These are phyloP conservation scores for Trichoderma sp. DNA, from an alignment of 2,329 filamentous ascomycete genomes.

Conservation along the genomic window DNA sequence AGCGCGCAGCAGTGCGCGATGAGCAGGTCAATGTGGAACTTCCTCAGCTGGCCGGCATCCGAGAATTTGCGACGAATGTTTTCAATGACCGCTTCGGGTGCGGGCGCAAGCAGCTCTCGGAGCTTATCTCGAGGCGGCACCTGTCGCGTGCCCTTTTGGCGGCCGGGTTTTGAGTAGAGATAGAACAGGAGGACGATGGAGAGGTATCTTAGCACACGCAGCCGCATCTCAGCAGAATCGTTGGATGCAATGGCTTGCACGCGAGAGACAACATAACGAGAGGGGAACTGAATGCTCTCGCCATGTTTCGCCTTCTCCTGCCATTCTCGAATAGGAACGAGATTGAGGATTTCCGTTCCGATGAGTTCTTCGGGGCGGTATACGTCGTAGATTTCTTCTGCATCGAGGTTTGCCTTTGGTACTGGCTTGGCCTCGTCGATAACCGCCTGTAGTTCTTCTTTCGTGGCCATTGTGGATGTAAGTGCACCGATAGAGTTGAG, in stretches of 20 bases:
- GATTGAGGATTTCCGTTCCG: conserved; percentile 62
- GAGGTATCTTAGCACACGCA: conserved; percentile 60
- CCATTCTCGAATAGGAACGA: conserved; percentile 72
- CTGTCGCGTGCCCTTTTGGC: conserved; percentile 44
- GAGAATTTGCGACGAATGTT: conserved; percentile 68
- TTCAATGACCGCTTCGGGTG: conserved; percentile 61
- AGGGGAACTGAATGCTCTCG: conserved; percentile 54
- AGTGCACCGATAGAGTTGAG: conserved; percentile 61
- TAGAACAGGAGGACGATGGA: conserved; percentile 56
- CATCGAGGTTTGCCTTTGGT: conserved; percentile 65
- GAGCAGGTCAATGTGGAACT: conserved; percentile 68
- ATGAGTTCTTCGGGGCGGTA: conserved; percentile 67
- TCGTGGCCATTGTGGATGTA: conserved; percentile 63
- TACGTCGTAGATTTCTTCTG: conserved; percentile 66
- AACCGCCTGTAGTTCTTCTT: conserved; percentile 61
- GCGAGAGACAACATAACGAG: conserved; percentile 63
- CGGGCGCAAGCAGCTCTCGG: conserved; percentile 52
- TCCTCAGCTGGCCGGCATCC: conserved; percentile 60
- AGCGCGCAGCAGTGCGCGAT: conserved; percentile 71
- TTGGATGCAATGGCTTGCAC: conserved; percentile 53
- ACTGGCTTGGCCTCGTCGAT: conserved; percentile 69
- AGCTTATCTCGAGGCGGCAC: conserved; percentile 63
- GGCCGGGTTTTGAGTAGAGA: conserved; percentile 44
- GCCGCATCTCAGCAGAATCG: conserved; percentile 49
- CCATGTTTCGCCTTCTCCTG: conserved; percentile 60